Conservation (phyloP, 73 alveolate genomes). For the Blepharisma japonicum region DNA sequence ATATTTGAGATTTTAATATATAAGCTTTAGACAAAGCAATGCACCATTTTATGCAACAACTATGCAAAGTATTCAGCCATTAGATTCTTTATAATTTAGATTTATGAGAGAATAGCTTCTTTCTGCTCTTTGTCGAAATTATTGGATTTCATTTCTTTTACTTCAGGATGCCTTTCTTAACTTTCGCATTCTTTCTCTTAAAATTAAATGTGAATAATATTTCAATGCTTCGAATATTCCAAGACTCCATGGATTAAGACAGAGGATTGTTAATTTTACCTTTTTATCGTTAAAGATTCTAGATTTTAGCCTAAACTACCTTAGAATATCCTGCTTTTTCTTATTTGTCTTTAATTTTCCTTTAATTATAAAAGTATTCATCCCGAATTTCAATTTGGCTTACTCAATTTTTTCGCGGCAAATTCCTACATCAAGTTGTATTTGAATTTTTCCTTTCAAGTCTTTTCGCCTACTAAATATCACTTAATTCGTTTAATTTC, state of each 20-base stretch:
- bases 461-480: too few relatives aligned
- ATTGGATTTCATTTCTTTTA: conserved; percentile 63
- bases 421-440: too few relatives aligned
- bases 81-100: conserved; percentile 44
- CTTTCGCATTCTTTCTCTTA: conserved; percentile 34
- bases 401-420: conserved; percentile 45
- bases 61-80: too few relatives aligned
- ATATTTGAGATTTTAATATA: too few relatives aligned
- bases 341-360: neutral
- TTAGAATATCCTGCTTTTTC: neutral
- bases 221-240: conserved; percentile 75
- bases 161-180: conserved; percentile 45
- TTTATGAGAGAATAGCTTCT: conserved; percentile 67
- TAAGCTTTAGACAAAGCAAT: too few relatives aligned
- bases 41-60: too few relatives aligned
- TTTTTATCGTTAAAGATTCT: conserved; percentile 49
- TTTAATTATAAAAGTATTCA: conserved; percentile 22
- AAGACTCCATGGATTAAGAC: conserved; percentile 60
- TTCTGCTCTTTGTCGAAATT: conserved; percentile 49
- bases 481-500: too few relatives aligned
- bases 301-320: conserved; percentile 29
- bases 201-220: conserved; percentile 43
- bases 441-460: too few relatives aligned
- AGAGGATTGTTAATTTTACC: conserved; percentile 45
- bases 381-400: conserved; percentile 37